These are phyloP conservation scores for Hypericum androsaemum DNA, from an alignment of 345 rosid genomes.

Conservation along the genomic window DNA sequence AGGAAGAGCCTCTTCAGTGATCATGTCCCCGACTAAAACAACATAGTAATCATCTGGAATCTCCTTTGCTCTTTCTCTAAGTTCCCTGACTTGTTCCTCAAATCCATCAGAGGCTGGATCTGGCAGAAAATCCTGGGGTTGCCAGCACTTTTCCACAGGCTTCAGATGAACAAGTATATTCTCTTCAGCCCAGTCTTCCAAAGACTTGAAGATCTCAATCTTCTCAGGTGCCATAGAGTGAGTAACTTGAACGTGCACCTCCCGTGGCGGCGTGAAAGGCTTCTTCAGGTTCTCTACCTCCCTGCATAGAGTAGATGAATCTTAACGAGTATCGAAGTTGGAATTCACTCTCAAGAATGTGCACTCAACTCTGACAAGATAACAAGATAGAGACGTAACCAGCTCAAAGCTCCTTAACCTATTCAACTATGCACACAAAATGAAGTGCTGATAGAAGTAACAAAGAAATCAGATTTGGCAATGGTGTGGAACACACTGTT, in stretches of 20 bases:
- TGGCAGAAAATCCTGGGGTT: slow-evolving; percentile 83
- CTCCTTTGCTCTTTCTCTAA: slow-evolving; percentile 70
- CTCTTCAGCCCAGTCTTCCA: slow-evolving; percentile 82
- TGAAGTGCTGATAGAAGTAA: too few relatives aligned
- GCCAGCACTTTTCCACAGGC: slow-evolving; percentile 93
- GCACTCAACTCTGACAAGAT: too few relatives aligned
- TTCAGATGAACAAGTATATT: slow-evolving; percentile 60
- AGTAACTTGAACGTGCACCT: slow-evolving; percentile 75
- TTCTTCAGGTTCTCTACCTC: slow-evolving; percentile 60
- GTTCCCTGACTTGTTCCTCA: slow-evolving; percentile 68
- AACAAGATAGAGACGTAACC: too few relatives aligned
- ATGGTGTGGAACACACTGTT: too few relatives aligned
- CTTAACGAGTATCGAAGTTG: too few relatives aligned
- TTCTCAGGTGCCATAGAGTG: slow-evolving; percentile 89
- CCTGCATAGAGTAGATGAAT: slow-evolving; percentile 34
- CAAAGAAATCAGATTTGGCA: too few relatives aligned
- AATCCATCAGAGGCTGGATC: slow-evolving; percentile 79
- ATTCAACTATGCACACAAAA: too few relatives aligned
- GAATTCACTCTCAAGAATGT: too few relatives aligned
- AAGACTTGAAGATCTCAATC: slow-evolving; percentile 76
- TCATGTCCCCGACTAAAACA: slow-evolving; percentile 75
- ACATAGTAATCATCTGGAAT: slow-evolving; percentile 84
- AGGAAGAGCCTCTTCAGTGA: slow-evolving; percentile 85
- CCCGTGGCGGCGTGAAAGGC: slow-evolving; percentile 68
- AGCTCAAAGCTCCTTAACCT: too few relatives aligned